Base-by-base conservation (phyloP, 805 yeast genomes). In the Ogataea thermomethanolica region DNA sequence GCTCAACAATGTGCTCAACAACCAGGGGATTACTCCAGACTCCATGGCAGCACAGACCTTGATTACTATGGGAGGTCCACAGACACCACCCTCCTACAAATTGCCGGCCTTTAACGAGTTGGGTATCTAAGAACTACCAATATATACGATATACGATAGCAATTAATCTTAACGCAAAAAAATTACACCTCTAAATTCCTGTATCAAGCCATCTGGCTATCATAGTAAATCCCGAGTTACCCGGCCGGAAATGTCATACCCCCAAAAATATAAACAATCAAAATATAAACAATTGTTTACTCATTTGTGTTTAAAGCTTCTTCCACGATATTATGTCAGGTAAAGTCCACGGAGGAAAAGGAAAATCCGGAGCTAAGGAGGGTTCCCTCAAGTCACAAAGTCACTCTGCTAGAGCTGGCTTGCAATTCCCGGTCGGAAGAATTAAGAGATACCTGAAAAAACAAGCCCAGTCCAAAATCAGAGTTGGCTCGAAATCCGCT, bases 341-440 rank as follows among this genome's bases (percentile, higher is more conserved):
- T 53, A 91, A 91, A 78, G 67, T 56, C 35, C 68, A 64, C 50
- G 97, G 98, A 53, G 97, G 97, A 61, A 91, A 90, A 70, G 97
- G 97, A 54, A 90, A 90, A 66, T 81, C 95, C 20, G 87, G 95
- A 25, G 86, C 86, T 62, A 84, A 82, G 64, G 84, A 74, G 43
- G 66, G 67, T 23, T 58, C 62, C 12, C 50, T 64, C 32, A 69
- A 71, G 35, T 75, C 91, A 15, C 90, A 84, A 55, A 85, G 96
- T 10, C 95, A 90, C 55, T 86, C 95, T 5, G 95, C 95, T 8
- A 81, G 95, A 65, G 96, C 96, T 21, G 96, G 96, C 20, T 71
- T 89, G 63, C 93, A 84, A 64, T 93, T 93, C 71, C 99, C 99
- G 36, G 98, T 95, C 27, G 99, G 99, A 45, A 88, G 99, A 82